Evolutionary conservation across 768 basidiomycete species (phyloP).

Genomic region (Boletus coccyginus): DNA sequence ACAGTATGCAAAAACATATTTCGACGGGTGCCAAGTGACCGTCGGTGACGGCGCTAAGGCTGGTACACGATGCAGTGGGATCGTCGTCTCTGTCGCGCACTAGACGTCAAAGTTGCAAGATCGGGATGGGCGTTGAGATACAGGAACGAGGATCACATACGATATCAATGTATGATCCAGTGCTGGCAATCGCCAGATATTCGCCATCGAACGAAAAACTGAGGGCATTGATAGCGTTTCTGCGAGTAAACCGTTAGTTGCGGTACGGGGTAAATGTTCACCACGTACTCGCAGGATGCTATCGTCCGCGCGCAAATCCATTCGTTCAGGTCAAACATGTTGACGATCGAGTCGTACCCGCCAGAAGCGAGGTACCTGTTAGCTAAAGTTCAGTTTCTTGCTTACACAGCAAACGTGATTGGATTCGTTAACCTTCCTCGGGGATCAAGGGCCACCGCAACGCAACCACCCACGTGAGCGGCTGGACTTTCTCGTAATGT

Average conservation of each 20-base stretch:
- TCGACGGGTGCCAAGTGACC: constrained; percentile 81
- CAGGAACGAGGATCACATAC: constrained; percentile 39
- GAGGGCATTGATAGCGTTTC: constrained; percentile 66
- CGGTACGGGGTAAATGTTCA: background rate
- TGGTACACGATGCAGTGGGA: constrained; percentile 73
- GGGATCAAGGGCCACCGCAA: constrained; percentile 76
- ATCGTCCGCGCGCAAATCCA: constrained; percentile 81
- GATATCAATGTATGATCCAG: constrained; percentile 73
- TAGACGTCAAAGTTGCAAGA: constrained; percentile 25
- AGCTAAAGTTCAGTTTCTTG: constrained; percentile 1
- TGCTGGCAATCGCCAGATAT: constrained; percentile 73
- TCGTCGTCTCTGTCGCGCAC: constrained; percentile 78
- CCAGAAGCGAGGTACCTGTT: constrained; percentile 74
- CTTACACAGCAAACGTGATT: background rate
- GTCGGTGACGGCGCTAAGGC: constrained; percentile 70
- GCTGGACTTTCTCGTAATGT: constrained; percentile 57
- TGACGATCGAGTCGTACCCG: constrained; percentile 79
- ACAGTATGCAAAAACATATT: constrained; percentile 78
- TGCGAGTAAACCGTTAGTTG: constrained; percentile 26
- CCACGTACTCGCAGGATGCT: constrained; percentile 73
- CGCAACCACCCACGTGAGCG: constrained; percentile 80
- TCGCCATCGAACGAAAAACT: constrained; percentile 86
- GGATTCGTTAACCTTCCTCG: constrained; percentile 53
- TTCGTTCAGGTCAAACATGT: constrained; percentile 74
- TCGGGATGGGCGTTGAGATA: background rate